Evolutionary conservation across 331 rosid species (phyloP).

Genomic region (Phaseolus coccineus): DNA sequence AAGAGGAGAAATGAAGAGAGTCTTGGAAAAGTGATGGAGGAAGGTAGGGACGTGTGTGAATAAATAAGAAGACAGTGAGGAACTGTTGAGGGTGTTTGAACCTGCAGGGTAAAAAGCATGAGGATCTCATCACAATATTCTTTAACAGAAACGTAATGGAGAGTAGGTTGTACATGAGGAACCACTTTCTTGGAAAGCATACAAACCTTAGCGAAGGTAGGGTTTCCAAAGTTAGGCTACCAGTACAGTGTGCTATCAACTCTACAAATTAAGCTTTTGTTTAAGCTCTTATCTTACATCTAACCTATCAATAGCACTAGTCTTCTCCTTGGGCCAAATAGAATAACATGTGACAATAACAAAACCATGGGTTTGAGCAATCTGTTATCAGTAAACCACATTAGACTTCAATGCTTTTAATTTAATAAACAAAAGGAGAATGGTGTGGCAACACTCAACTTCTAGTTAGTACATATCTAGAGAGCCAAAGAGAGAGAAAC

Average conservation of each 20-base stretch:
- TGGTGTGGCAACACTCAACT: too few species aligned
- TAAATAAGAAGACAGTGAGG: slow-evolving; percentile 36
- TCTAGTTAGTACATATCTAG: too few species aligned
- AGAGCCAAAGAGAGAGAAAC: too few species aligned
- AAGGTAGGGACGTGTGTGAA: slow-evolving; percentile 37
- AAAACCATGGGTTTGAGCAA: too few species aligned
- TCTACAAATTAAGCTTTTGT: neutral
- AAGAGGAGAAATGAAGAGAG: neutral
- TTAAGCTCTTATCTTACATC: neutral
- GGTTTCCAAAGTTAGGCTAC: neutral
- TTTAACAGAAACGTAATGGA: slow-evolving; percentile 32
- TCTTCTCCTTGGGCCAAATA: too few species aligned
- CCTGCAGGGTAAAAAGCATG: slow-evolving; percentile 47
- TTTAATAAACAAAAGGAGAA: too few species aligned
- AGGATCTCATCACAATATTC: slow-evolving; percentile 30
- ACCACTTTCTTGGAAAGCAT: slow-evolving; percentile 44
- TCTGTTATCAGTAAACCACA: neutral
- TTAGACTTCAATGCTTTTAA: neutral
- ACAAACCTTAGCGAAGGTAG: slow-evolving; percentile 4
- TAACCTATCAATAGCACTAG: too few species aligned
- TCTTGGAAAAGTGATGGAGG: slow-evolving; percentile 19
- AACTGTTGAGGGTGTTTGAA: slow-evolving; percentile 31
- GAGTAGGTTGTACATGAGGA: slow-evolving; percentile 55
- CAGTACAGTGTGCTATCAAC: neutral
- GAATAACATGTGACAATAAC: too few species aligned